phyloP scores from a whole-genome alignment of 768 basidiomycete genomes.

The Pulveroboletus ravenelii region DNA sequence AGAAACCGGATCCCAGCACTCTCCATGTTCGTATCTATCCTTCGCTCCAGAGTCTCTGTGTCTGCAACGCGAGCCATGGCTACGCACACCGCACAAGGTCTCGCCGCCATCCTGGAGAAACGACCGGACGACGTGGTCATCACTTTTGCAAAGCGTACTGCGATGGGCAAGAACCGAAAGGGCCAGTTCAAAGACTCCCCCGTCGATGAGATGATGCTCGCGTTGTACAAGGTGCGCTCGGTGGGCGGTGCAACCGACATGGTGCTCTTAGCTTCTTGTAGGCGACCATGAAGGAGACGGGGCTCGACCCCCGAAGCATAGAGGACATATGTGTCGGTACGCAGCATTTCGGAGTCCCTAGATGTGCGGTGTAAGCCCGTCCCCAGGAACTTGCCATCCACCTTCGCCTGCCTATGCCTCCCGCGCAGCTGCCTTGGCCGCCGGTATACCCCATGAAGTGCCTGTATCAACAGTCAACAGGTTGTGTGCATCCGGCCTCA shows the following conservation, averaged over 20 bases:
- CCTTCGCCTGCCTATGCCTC: constrained; percentile 80
- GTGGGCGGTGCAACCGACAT: not conserved
- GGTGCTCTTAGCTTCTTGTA: constrained; percentile 22
- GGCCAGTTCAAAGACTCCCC: constrained; percentile 87
- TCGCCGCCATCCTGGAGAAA: constrained; percentile 57
- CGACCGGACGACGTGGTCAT: constrained; percentile 84
- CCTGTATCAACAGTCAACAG: constrained; percentile 91
- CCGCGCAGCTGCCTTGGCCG: constrained; percentile 80
- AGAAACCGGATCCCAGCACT: constrained; percentile 3
- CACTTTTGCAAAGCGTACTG: constrained; percentile 84
- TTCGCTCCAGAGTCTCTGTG: constrained; percentile 10
- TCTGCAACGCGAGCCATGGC: constrained; percentile 29
- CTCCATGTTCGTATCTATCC: constrained; percentile 16
- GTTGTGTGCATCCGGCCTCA: constrained; percentile 90
- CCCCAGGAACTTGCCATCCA: constrained; percentile 73
- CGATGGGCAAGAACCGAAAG: constrained; percentile 84
- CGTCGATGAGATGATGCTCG: constrained; percentile 82
- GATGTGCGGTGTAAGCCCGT: not conserved
- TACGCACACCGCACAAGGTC: constrained; percentile 36
- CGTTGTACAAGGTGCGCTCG: constrained; percentile 66
- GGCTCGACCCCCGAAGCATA: constrained; percentile 64
- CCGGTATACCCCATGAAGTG: constrained; percentile 81
- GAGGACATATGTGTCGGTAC: constrained; percentile 83
- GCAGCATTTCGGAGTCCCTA: constrained; percentile 13
- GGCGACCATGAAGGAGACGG: constrained; percentile 64